These are phyloP conservation scores for Trichoderma harzianum DNA, from an alignment of 2,329 filamentous ascomycete genomes.

Conservation along the genomic window DNA sequence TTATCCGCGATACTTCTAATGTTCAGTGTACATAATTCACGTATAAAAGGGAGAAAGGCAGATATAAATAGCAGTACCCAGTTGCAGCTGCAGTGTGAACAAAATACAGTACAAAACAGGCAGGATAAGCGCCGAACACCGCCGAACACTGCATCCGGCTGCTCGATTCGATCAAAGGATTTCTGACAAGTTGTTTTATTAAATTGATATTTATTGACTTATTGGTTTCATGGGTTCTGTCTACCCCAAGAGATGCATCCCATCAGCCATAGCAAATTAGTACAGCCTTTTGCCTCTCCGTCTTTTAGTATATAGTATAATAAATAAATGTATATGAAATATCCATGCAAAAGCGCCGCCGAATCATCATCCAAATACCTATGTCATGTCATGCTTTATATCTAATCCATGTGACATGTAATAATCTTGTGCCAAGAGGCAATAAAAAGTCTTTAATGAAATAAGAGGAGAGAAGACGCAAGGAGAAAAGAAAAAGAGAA, in stretches of 20 bases:
- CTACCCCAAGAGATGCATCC: neutral
- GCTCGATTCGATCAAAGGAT: neutral
- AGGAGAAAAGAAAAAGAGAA: neutral
- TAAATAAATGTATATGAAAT: neutral
- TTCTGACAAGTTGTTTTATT: neutral
- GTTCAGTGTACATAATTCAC: neutral
- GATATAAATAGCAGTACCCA: neutral
- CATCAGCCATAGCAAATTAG: neutral
- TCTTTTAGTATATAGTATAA: neutral
- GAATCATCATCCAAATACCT: neutral
- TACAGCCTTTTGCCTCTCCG: neutral
- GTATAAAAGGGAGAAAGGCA: neutral
- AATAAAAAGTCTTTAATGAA: neutral
- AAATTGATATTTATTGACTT: neutral
- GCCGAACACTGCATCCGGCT: neutral
- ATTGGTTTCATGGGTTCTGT: constrained; percentile 4
- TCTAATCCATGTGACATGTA: constrained; percentile 1
- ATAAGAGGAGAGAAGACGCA: neutral
- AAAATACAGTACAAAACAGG: neutral
- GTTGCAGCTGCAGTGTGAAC: neutral
- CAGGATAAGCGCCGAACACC: neutral
- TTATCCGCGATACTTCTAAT: neutral
- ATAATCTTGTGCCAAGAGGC: constrained; percentile 4
- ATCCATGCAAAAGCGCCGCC: neutral
- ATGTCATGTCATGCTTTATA: neutral